phyloP scores from a whole-genome alignment of 768 basidiomycete species.

The Leccinum rimulosum region DNA sequence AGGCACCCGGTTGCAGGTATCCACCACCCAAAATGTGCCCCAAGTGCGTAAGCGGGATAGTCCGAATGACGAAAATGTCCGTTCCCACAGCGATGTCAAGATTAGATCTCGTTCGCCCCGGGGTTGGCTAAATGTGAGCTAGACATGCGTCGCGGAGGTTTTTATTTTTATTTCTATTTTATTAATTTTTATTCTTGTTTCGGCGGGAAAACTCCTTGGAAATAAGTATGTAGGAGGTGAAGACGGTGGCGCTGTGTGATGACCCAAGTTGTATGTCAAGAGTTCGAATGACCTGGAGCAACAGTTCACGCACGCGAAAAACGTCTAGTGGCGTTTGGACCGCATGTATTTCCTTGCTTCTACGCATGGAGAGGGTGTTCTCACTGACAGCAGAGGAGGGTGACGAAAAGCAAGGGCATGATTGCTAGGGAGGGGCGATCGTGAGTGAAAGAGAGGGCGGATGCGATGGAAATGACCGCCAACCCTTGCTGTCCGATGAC shows the following conservation, averaged over 20 bases:
- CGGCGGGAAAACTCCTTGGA: conserved; percentile 10
- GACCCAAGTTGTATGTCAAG: conserved; percentile 1
- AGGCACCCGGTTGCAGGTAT: conserved; percentile 10
- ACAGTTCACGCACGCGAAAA: conserved; percentile 28
- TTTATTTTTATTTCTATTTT: not conserved
- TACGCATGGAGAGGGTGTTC: conserved; percentile 8
- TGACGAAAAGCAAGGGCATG: not conserved
- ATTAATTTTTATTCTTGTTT: not conserved
- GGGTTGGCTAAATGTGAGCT: not conserved
- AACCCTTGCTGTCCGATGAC: not conserved
- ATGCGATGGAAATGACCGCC: not conserved
- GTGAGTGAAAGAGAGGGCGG: not conserved
- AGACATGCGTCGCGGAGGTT: not conserved
- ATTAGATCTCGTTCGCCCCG: conserved; percentile 23
- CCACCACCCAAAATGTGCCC: not conserved
- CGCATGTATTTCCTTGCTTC: conserved; percentile 14
- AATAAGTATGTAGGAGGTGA: not conserved
- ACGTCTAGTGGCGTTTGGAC: conserved; percentile 28
- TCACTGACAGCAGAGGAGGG: not conserved
- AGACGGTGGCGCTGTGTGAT: conserved; percentile 3
- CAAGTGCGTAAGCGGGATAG: conserved; percentile 13
- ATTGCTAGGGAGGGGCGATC: conserved; percentile 1
- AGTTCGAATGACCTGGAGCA: conserved; percentile 8
- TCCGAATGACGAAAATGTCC: conserved; percentile 25
- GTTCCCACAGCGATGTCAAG: conserved; percentile 24